Conservation (phyloP, 1,139 yeast genomes). For the Protomyces pachydermus region DNA sequence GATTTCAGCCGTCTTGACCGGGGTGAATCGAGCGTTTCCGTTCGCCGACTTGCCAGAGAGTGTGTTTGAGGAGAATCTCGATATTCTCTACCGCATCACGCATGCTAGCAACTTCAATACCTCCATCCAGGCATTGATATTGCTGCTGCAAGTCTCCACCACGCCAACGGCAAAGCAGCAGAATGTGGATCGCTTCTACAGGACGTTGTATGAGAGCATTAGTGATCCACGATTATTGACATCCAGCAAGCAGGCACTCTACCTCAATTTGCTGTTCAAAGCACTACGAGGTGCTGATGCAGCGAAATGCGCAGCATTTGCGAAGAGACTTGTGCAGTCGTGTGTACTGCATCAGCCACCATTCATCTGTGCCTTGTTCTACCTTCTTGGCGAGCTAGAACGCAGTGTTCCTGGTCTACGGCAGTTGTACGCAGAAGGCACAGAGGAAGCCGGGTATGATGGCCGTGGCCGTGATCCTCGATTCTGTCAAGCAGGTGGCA, state of each 20-base stretch:
- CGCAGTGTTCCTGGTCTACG: slow-evolving; percentile 50
- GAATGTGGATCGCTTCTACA: slow-evolving; percentile 66
- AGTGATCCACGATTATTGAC: slow-evolving; percentile 75
- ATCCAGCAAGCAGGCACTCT: slow-evolving; percentile 85
- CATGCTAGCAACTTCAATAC: slow-evolving; percentile 94
- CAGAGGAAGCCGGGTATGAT: slow-evolving; percentile 51
- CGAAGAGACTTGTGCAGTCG: slow-evolving; percentile 81
- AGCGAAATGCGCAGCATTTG: slow-evolving; percentile 77
- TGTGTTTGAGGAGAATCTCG: slow-evolving; percentile 69
- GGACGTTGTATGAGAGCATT: slow-evolving; percentile 84
- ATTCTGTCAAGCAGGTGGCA: slow-evolving; percentile 70
- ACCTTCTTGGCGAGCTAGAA: slow-evolving; percentile 63
- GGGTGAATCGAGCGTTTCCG: slow-evolving; percentile 94
- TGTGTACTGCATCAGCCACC: slow-evolving; percentile 56
- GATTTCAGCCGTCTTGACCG: slow-evolving; percentile 87
- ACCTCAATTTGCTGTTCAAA: slow-evolving; percentile 77
- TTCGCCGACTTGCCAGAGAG: slow-evolving; percentile 72
- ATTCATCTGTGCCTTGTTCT: slow-evolving; percentile 84
- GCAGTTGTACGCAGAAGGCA: slow-evolving; percentile 43
- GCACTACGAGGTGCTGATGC: slow-evolving; percentile 68
- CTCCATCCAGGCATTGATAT: slow-evolving; percentile 82
- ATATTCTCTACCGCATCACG: slow-evolving; percentile 80
- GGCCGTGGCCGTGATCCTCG: slow-evolving; percentile 87
- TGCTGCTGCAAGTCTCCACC: slow-evolving; percentile 66
- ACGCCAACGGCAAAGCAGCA: slow-evolving; percentile 32